Base-by-base conservation (phyloP, 2,329 filamentous ascomycete species). In the Ophiocordyceps polyrhachis-furcata region DNA sequence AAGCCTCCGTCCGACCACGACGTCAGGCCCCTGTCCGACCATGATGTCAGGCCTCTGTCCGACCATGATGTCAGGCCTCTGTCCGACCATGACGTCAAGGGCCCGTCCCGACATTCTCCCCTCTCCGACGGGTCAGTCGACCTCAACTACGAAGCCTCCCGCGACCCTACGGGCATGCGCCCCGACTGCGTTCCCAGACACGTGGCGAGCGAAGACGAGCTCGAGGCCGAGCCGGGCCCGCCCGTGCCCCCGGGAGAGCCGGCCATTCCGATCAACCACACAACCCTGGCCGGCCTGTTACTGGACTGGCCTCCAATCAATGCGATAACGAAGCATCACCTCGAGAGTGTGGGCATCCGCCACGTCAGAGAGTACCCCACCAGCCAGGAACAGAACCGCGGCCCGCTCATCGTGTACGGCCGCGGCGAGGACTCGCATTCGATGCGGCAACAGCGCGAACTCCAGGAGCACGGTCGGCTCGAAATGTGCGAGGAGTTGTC, bases 271-370 rank as follows among this genome's bases (percentile, higher is more conserved):
- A 74, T 79, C 25, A 84, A 93, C 51, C 89, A 96, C 56, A 93
- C 85, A 0, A 95, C 88, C 0, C 76, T 86, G n/a, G 87, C 87
- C 1, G 84, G 91, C 43, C 75, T 87, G 49, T 67, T 96, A 17
- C 65, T 96, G 25, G 69, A 73, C 42, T 87, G 82, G 78, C 73
- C 73, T 0, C 72, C 78, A 0, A 85, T 91, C 45, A 63, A 69
- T 56, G 63, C 70, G 49, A 57, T 95, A 56, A 76, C 84, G 31
- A 67, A 56, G 48, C 62, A 60, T 43, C 65, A 67, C 23, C 58
- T 77, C 45, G 60, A 66, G 20, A 57, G 57, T 2, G 65, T 71
- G 44, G 68, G 67, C 28, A 67, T 79, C 53, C 65, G 68, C 29
- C 69, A 70, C 44, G 69, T 79, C 23, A 73, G 76, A 45, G 74